These are phyloP conservation scores for Russula sp. DNA, from an alignment of 768 basidiomycete genomes.

Conservation along the genomic window DNA sequence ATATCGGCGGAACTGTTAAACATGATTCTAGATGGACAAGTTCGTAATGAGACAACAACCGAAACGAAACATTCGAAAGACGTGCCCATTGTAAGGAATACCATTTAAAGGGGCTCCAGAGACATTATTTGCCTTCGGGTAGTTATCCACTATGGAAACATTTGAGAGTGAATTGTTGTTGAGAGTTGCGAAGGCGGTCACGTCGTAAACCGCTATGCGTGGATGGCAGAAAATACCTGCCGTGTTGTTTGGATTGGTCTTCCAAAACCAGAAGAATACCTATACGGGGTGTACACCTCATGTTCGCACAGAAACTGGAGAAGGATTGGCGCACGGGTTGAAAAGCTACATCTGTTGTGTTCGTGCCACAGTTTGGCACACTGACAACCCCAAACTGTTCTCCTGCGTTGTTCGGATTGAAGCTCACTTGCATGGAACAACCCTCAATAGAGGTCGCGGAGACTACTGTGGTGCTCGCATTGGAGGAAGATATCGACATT, in stretches of 20 bases:
- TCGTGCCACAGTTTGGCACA: constrained; percentile 28
- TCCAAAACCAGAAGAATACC: constrained; percentile 64
- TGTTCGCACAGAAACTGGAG: neutral
- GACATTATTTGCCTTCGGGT: constrained; percentile 41
- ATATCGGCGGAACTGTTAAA: constrained; percentile 27
- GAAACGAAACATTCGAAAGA: neutral
- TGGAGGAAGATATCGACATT: constrained; percentile 21
- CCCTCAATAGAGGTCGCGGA: constrained; percentile 40
- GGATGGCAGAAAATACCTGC: constrained; percentile 52
- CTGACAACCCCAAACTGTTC: constrained; percentile 47
- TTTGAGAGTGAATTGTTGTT: constrained; percentile 35
- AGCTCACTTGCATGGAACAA: constrained; percentile 34
- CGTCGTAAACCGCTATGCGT: constrained; percentile 36
- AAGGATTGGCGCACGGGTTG: constrained; percentile 31
- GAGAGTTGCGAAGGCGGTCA: constrained; percentile 38
- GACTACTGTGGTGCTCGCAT: constrained; percentile 31
- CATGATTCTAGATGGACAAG: constrained; percentile 12
- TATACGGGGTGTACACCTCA: neutral
- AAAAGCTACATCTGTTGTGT: constrained; percentile 30
- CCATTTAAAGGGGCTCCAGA: constrained; percentile 40
- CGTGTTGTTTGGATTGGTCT: constrained; percentile 26
- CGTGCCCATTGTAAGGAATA: constrained; percentile 54
- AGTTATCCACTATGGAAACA: constrained; percentile 30
- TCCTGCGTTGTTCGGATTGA: constrained; percentile 33
- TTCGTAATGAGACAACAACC: neutral